Evolutionary conservation across 345 rosid genomes (phyloP).

Genomic region (Arabis alpina): DNA sequence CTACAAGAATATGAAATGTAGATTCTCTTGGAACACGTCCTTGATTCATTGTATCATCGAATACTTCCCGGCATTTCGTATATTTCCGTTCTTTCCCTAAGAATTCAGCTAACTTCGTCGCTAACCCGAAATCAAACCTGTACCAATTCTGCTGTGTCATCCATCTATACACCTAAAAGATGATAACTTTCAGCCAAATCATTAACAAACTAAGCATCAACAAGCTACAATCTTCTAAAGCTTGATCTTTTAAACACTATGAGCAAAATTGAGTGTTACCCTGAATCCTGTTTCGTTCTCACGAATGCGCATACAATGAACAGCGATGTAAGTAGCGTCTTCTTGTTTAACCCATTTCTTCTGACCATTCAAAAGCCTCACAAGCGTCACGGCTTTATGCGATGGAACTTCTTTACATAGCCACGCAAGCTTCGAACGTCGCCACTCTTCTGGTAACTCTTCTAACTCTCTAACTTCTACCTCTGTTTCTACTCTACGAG

Average conservation of each 20-base stretch:
- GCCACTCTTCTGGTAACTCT: conserved; percentile 87
- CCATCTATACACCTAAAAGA: conserved; percentile 86
- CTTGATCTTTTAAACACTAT: too few species aligned
- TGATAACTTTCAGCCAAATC: conserved; percentile 18
- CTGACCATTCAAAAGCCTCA: conserved; percentile 73
- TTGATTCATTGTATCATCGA: conserved; percentile 80
- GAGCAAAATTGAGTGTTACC: conserved; percentile 41
- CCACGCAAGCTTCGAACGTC: conserved; percentile 88
- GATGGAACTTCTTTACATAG: conserved; percentile 84
- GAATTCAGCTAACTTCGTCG: conserved; percentile 86
- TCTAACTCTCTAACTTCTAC: conserved; percentile 69
- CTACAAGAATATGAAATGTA: conserved; percentile 76
- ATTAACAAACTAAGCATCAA: not conserved
- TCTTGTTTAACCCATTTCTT: conserved; percentile 90
- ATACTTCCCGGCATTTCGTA: conserved; percentile 76
- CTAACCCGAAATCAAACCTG: conserved; percentile 79
- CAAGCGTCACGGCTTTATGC: conserved; percentile 68
- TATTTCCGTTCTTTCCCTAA: conserved; percentile 82
- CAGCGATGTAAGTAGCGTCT: conserved; percentile 71
- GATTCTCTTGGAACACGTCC: conserved; percentile 92
- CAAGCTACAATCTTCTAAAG: not conserved
- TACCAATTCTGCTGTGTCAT: conserved; percentile 89
- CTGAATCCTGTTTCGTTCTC: conserved; percentile 78
- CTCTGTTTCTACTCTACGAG: conserved; percentile 44
- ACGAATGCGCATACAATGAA: conserved; percentile 80